Evolutionary conservation across 2,329 filamentous ascomycete species (phyloP), one percentile per base, ranked within the genome.

Genomic region (Aspergillus latus): DNA sequence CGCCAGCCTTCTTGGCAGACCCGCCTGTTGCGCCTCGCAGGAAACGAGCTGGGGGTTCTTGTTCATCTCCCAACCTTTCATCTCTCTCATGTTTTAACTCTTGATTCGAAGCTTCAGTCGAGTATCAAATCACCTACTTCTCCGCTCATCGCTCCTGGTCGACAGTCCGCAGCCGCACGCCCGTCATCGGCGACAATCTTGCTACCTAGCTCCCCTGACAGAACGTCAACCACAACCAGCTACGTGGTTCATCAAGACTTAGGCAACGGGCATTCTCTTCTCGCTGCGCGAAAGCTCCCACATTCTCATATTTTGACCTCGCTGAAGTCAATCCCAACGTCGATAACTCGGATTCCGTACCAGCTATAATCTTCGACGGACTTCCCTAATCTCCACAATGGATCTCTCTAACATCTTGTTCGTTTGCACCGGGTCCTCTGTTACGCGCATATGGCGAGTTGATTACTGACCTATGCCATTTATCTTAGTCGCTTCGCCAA

Each of bases 371-470:
- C 16, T 39, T 34, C n/a, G 37, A 30, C 37, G 29, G 52, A 39
- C 29, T 55, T 13, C 36, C 28, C 26, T 46, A 47, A 37, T 21
- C 30, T 43, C 70, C 80, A 72, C 21, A 64, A 96, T 96, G 91
- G 92, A 96, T 77, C 90, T 92, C 80, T 93, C 90, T 62, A 91
- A 96, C 78, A 87, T 87, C 74, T 95, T 96, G 91, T 95, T 82
- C 79, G 89, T 82, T 21, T 61, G 36, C 37, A 16, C 37, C 28
- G n/a, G 13, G 29, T 13, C 13, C n/a, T 15, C n/a, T 32, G 32
- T 62, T 10, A n/a, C 21, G 15, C 21, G 5, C 7, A 15, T 11
- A 16, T 37, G 10, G n/a, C 29, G 42, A 13, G 26, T 13, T 29
- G 15, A 30, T 48, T 52, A 30, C 54, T 56, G 36, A 56, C 49